Percentiles rank a stretch among this genome's conserved stretches.
phyloP scores from a whole-genome alignment of 305 asterid genomes.

The Fraxinus greggii region DNA sequence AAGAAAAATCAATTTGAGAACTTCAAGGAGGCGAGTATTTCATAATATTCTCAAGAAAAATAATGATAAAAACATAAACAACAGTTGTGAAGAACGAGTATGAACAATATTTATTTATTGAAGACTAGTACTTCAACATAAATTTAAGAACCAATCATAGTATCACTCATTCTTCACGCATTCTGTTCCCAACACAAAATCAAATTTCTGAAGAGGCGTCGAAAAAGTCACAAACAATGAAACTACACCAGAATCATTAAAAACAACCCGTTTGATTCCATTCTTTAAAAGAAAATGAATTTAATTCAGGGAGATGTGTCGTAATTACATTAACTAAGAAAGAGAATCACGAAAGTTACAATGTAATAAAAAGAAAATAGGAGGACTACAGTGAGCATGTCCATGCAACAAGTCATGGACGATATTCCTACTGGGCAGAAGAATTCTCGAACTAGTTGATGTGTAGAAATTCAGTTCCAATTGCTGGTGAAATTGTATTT shows the following conservation, averaged over 20 bases:
- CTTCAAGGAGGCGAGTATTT: background rate
- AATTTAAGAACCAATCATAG: slow-evolving; percentile 4
- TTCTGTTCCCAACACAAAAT: slow-evolving; percentile 8
- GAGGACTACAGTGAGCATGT: slow-evolving; percentile 2
- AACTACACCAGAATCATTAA: slow-evolving; percentile 13
- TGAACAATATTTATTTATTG: background rate
- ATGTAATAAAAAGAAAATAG: slow-evolving; percentile 6
- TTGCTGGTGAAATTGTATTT: background rate
- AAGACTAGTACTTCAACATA: slow-evolving; percentile 2
- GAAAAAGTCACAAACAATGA: slow-evolving; percentile 6
- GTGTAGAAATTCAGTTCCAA: slow-evolving; percentile 5
- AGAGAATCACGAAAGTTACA: slow-evolving; percentile 6
- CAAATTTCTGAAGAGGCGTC: background rate
- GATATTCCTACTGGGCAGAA: slow-evolving; percentile 13
- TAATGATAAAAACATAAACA: background rate
- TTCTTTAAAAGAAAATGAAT: background rate
- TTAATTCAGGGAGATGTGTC: background rate
- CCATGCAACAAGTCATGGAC: background rate
- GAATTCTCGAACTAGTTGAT: background rate
- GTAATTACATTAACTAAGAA: background rate
- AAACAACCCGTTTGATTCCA: background rate
- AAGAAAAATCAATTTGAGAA: background rate
- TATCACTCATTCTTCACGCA: slow-evolving; percentile 1
- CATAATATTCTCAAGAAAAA: background rate
- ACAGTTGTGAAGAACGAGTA: background rate